phyloP scores from a whole-genome alignment of 768 basidiomycete genomes.

The Lentinula boryana region DNA sequence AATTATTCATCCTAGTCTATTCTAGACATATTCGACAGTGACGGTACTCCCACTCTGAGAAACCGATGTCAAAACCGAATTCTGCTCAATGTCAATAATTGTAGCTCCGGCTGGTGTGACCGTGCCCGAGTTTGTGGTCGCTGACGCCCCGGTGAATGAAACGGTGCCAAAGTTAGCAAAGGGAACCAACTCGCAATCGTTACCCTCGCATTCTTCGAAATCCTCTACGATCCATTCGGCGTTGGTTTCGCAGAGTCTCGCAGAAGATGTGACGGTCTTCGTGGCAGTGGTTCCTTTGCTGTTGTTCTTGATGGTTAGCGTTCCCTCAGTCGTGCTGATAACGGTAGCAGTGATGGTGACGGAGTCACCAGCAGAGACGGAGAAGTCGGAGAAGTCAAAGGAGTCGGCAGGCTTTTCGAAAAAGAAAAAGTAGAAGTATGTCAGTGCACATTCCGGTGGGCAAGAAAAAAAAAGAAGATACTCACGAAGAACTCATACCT shows the following conservation, averaged over 20 bases:
- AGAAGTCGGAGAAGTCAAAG: constrained; percentile 1
- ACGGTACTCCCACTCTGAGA: constrained; percentile 13
- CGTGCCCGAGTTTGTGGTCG: constrained; percentile 19
- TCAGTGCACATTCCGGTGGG: neutral
- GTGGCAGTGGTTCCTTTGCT: constrained; percentile 1
- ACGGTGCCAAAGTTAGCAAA: constrained; percentile 33
- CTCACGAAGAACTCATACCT: constrained; percentile 3
- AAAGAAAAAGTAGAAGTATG: neutral
- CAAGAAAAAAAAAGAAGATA: neutral
- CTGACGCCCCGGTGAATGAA: constrained; percentile 25
- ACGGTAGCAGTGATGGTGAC: constrained; percentile 3
- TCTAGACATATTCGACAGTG: constrained; percentile 11
- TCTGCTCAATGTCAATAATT: constrained; percentile 30
- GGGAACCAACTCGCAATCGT: constrained; percentile 16
- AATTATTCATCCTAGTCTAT: neutral
- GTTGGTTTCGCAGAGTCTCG: neutral
- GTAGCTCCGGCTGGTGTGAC: constrained; percentile 22
- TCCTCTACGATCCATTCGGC: constrained; percentile 7
- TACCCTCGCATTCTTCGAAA: constrained; percentile 6
- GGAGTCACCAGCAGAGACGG: constrained; percentile 7
- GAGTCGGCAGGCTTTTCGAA: neutral
- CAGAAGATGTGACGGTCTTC: neutral
- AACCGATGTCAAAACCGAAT: constrained; percentile 18
- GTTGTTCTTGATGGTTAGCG: constrained; percentile 6
- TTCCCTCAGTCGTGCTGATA: constrained; percentile 1